A percentile compares a stretch with the other conserved stretches of the same genome.
Evolutionary conservation across 495 filamentous ascomycete genomes (phyloP).

Genomic region (Rostrohypoxylon terebratum): DNA sequence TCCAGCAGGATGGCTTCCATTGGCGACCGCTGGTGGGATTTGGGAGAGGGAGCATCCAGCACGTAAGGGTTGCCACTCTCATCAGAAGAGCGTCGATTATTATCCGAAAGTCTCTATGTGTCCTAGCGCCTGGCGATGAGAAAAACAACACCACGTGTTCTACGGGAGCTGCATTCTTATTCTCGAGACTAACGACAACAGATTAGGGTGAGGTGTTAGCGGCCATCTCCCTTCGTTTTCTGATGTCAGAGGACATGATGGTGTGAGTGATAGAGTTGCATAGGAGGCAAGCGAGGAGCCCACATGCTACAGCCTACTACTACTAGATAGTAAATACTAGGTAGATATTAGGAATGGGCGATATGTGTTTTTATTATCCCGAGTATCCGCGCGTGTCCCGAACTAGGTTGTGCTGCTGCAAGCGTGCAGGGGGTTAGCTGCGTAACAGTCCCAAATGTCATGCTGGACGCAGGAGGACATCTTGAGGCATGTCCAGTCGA

Average conservation of each 20-base stretch:
- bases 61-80: conserved; percentile 33
- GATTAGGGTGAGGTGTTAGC: conserved; percentile 29
- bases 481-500: conserved; percentile 25
- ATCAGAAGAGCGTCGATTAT: conserved; percentile 15
- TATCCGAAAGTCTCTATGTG: conserved; percentile 36
- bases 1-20: conserved; percentile 24
- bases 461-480: conserved; percentile 38
- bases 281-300: conserved; percentile 41
- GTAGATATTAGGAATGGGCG: not conserved
- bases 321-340: no score
- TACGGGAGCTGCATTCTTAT: conserved; percentile 27
- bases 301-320: conserved; percentile 27
- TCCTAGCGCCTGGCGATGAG: conserved; percentile 19
- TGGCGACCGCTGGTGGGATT: conserved; percentile 24
- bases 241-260: conserved; percentile 44
- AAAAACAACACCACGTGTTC: conserved; percentile 44
- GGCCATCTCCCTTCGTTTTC: conserved; percentile 23
- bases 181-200: conserved; percentile 23
- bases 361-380: conserved; percentile 39
- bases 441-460: conserved; percentile 45
- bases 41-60: conserved; percentile 13
- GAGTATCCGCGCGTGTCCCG: conserved; percentile 43
- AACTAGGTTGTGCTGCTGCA: conserved; percentile 35
- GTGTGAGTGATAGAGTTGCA: conserved; percentile 44
- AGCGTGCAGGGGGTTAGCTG: conserved; percentile 36